Conservation (phyloP, 306 rosid species). For the Parietaria judaica region DNA sequence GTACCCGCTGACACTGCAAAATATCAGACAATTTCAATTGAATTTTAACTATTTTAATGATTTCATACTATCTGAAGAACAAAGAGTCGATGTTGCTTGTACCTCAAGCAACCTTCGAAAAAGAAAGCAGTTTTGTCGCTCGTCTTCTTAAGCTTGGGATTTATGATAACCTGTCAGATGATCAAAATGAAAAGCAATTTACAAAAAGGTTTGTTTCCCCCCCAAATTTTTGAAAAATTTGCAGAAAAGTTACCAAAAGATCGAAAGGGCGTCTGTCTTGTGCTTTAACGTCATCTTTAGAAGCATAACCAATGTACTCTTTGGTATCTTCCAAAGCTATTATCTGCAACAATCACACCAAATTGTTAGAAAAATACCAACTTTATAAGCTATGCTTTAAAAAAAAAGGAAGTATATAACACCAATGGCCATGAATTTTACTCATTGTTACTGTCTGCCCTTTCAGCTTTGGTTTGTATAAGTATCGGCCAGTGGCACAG, state of each 20-base stretch:
- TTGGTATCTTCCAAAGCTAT: conserved; percentile 83
- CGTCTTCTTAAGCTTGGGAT: conserved; percentile 69
- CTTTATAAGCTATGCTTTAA: no score
- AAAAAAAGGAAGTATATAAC: no score
- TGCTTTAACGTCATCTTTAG: conserved; percentile 55
- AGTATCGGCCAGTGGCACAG: no score
- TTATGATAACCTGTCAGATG: conserved; percentile 57
- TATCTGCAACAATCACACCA: conserved; percentile 40
- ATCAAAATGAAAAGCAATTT: no score
- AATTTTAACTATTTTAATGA: no score
- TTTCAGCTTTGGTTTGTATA: no score
- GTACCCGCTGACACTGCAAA: conserved; percentile 70
- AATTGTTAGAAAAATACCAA: no score
- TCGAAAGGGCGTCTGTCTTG: conserved; percentile 90
- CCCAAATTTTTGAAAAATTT: not conserved
- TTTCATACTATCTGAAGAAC: not conserved
- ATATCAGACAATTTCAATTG: conserved; percentile 1
- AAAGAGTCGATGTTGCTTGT: not conserved
- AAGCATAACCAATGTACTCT: conserved; percentile 65
- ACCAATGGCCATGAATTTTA: no score
- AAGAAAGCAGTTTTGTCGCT: conserved; percentile 71
- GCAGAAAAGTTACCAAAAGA: conserved; percentile 55
- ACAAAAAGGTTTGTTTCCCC: not conserved
- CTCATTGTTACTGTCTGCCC: no score
- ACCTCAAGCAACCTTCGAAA: conserved; percentile 98